Evolutionary conservation across 495 filamentous ascomycete genomes (phyloP).

Genomic region (Pyrenula massariospora): DNA sequence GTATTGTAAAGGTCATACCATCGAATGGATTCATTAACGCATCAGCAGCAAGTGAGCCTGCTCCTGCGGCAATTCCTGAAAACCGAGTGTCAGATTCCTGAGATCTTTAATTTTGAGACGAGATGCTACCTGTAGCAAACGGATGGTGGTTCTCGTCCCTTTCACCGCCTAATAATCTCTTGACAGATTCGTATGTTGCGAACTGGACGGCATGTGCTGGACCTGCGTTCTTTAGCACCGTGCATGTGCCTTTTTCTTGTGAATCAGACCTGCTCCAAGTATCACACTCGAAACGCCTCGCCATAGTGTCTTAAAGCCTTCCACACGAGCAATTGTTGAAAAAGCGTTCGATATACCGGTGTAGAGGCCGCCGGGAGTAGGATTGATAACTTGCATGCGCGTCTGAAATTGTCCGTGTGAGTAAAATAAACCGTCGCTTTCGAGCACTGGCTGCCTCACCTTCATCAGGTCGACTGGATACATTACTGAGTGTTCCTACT

Average conservation of each 20-base stretch:
- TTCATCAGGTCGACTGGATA: constrained; percentile 97
- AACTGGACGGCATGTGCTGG: constrained; percentile 98
- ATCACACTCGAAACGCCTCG: constrained; percentile 93
- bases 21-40: constrained; percentile 99
- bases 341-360: constrained; percentile 86
- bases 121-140: constrained; percentile 65
- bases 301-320: constrained; percentile 88
- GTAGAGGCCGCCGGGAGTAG: constrained; percentile 74
- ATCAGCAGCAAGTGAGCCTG: constrained; percentile 71
- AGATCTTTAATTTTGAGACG: no score
- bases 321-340: constrained; percentile 76
- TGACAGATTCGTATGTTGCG: constrained; percentile 92
- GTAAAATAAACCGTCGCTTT: constrained; percentile 3
- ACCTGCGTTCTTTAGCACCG: constrained; percentile 34
- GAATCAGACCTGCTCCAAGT: constrained; percentile 72
- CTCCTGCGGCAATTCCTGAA: not conserved
- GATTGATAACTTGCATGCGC: constrained; percentile 92
- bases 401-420: constrained; percentile 44
- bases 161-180: constrained; percentile 91
- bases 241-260: not conserved
- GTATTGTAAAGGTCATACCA: no score
- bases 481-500: constrained; percentile 83
- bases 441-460: constrained; percentile 40
- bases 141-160: constrained; percentile 82
- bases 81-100: not conserved